phyloP scores from a whole-genome alignment of 2,329 filamentous ascomycete genomes.

The Fusarium redolens region DNA sequence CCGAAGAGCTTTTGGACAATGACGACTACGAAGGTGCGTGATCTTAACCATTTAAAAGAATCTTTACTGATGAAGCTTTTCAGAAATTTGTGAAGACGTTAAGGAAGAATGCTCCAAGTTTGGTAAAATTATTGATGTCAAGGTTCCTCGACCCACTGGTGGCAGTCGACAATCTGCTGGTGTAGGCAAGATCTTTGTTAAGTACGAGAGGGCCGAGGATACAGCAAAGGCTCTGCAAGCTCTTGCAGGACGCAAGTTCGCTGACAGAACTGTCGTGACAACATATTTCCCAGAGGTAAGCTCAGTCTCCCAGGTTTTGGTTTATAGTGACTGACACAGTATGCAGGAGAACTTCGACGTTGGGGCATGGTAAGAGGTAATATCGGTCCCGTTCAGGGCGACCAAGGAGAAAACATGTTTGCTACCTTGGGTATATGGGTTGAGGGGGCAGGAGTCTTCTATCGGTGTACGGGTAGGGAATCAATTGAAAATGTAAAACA shows the following conservation, averaged over 20 bases:
- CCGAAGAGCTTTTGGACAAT: constrained; percentile 91
- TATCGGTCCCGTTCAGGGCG: constrained; percentile 7
- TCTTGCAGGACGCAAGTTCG: constrained; percentile 95
- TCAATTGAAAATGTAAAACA: constrained; percentile 48
- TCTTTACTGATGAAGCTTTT: constrained; percentile 48
- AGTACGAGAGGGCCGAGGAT: constrained; percentile 82
- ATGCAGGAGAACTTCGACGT: constrained; percentile 92
- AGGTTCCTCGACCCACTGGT: constrained; percentile 88
- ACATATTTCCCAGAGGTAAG: constrained; percentile 94
- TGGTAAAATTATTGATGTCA: constrained; percentile 85
- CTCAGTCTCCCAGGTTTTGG: neutral
- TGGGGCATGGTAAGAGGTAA: constrained; percentile 76
- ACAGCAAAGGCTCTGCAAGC: constrained; percentile 87
- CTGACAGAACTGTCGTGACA: constrained; percentile 93
- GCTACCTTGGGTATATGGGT: constrained; percentile 33
- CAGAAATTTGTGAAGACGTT: constrained; percentile 97
- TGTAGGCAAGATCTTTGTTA: constrained; percentile 98
- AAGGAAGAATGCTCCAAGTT: constrained; percentile 93
- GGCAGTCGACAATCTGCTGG: constrained; percentile 86
- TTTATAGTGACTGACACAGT: constrained; percentile 47
- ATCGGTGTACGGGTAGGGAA: constrained; percentile 37
- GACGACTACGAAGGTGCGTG: constrained; percentile 92
- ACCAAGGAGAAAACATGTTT: constrained; percentile 4
- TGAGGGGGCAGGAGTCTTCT: constrained; percentile 34
- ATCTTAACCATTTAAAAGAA: neutral